phyloP scores from a whole-genome alignment of 208 protist species.

The Trypanosoma rangeli region DNA sequence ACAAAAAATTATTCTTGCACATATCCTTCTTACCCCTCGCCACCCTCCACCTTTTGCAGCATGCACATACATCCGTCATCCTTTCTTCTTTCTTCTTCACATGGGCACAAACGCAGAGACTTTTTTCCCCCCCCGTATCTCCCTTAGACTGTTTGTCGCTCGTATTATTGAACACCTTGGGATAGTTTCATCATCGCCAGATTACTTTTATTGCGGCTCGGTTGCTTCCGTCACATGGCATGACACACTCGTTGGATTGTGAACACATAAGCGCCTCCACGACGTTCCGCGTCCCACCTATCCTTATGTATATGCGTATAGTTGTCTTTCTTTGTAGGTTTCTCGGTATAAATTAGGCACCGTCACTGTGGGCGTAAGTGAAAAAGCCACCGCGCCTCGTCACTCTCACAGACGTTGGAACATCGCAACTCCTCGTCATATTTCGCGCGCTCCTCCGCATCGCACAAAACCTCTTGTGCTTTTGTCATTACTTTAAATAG shows the following conservation, averaged over 20 bases:
- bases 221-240: background rate
- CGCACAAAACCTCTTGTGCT: slow-evolving; percentile 80
- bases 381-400: slow-evolving; percentile 42
- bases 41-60: background rate
- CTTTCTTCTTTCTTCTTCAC: background rate
- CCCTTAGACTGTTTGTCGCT: background rate
- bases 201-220: background rate
- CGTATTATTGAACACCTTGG: background rate
- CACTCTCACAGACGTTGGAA: background rate
- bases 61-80: background rate
- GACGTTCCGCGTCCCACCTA: background rate
- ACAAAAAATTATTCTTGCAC: background rate
- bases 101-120: background rate
- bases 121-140: no score
- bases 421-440: slow-evolving; percentile 60
- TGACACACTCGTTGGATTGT: background rate
- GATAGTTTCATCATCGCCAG: background rate
- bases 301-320: background rate
- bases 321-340: background rate
- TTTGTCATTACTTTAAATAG: slow-evolving; percentile 91
- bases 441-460: slow-evolving; percentile 47
- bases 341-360: background rate
- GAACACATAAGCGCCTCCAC: background rate
- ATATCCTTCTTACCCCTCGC: background rate
- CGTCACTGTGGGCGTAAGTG: slow-evolving; percentile 33